Base-by-base conservation (phyloP, 1,284 basidiomycete species). In the Rhodotorula sp. region DNA sequence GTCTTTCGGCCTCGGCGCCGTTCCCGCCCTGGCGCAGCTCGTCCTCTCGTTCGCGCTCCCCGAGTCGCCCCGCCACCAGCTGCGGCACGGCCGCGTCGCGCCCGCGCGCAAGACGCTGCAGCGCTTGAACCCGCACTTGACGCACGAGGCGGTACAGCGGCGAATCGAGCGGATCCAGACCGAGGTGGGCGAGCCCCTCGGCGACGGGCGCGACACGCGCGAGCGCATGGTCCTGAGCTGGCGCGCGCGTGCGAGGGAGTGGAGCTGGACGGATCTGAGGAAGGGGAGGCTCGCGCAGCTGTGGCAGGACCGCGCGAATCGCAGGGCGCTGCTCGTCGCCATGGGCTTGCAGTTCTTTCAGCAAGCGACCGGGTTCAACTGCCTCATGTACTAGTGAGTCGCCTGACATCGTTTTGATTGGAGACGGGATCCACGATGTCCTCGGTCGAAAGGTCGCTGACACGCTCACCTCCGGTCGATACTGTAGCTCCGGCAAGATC, bases 291-390 rank as follows among this genome's bases (percentile, higher is more conserved):
- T 73, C 13, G 46, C 25, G 3, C n/a, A 19, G 10, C 19, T 75
- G 4, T 75, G 74, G 74, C 17, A 34, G 25, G 71, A 75, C 34
- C 54, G 65, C 19, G 74, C 67, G n/a, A 75, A 53, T 13, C 58
- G 74, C 3, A 46, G 67, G 9, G 67, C 74, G 46, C 82, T 89
- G 90, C 87, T 89, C 72, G 85, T 93, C 42, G 89, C 87, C 13
- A 89, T 88, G 74, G 90, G 89, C 49, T 86, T 92, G 79, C 91
- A 92, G 82, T 89, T 88, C 0, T 89, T 88, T 80, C 91, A 92
- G 77, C 91, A 93, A 16, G 41, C 44, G n/a, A 45, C 62, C 4
- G 91, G 91, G 0, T 76, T 76, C 66, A 77, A 78, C 60, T 64
- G 61, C 7, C 84, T 90, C 63, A 90, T 89, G 88, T 77, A 71